Evolutionary conservation across 192 early-diverging fungal species (phyloP).

Genomic region (Coemansia sp.): DNA sequence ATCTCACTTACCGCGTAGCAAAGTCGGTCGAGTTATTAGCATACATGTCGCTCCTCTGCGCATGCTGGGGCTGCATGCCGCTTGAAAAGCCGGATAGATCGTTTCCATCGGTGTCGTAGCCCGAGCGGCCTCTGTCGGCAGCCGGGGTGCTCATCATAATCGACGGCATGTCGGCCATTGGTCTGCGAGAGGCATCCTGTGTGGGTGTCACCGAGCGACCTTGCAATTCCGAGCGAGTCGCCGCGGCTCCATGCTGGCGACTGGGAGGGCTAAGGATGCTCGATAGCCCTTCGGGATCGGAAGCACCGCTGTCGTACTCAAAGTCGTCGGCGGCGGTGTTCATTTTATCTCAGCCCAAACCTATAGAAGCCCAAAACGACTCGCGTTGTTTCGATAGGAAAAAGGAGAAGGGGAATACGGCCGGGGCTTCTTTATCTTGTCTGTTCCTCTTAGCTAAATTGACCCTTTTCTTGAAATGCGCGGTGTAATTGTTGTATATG

Average conservation of each 20-base stretch:
- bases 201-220: neutral
- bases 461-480: too few relatives aligned
- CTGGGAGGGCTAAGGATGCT: conserved; percentile 16
- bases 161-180: neutral
- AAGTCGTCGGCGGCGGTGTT: conserved; percentile 26
- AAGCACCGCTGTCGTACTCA: conserved; percentile 39
- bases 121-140: neutral
- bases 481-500: too few relatives aligned
- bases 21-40: conserved; percentile 20
- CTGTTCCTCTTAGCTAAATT: too few relatives aligned
- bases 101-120: neutral
- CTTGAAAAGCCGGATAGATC: conserved; percentile 3
- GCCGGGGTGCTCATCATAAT: neutral
- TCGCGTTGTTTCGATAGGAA: too few relatives aligned
- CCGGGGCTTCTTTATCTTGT: neutral
- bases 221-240: neutral
- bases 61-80: conserved; percentile 32
- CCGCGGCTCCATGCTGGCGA: conserved; percentile 4
- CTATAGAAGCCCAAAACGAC: too few relatives aligned
- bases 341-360: too few relatives aligned
- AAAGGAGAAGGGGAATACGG: too few relatives aligned
- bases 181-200: neutral
- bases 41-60: conserved; percentile 36
- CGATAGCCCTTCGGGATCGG: conserved; percentile 17
- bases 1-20: conserved; percentile 21